Percentiles rank a stretch among this genome's conserved stretches.
These are phyloP conservation scores for Penicillium concentricum DNA, from an alignment of 2,329 filamentous ascomycete species.

Conservation along the genomic window DNA sequence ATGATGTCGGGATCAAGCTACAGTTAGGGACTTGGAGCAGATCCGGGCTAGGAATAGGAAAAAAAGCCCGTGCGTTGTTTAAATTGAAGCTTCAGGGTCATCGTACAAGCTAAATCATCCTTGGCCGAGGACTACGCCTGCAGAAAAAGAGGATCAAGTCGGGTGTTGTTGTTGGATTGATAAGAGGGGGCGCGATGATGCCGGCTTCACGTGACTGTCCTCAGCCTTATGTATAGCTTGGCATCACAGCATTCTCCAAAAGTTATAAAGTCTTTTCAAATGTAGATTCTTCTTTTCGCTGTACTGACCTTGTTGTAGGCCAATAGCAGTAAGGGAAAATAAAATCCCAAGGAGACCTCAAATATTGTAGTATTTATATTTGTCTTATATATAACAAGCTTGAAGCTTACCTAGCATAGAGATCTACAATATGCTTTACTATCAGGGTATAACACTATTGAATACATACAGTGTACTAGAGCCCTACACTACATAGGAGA, in stretches of 20 bases:
- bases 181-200: slow-evolving; percentile 23
- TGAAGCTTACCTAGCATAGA: background rate
- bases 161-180: slow-evolving; percentile 24
- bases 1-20: slow-evolving; percentile 25
- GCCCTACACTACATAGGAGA: background rate
- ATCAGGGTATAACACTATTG: background rate
- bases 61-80: slow-evolving; percentile 23
- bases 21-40: slow-evolving; percentile 24
- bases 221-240: slow-evolving; percentile 18
- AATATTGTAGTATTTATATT: background rate
- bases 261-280: background rate
- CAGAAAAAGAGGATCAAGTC: slow-evolving; percentile 15
- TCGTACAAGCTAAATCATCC: slow-evolving; percentile 29
- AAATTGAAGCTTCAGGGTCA: slow-evolving; percentile 23
- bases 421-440: background rate
- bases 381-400: background rate
- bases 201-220: slow-evolving; percentile 17
- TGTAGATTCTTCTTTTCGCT: too few relatives aligned
- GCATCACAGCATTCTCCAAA: background rate
- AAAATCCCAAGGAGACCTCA: too few relatives aligned
- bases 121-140: slow-evolving; percentile 17
- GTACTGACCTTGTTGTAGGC: too few relatives aligned
- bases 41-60: slow-evolving; percentile 21
- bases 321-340: too few relatives aligned
- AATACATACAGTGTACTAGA: background rate